These are phyloP conservation scores for Grosmannia clavigera DNA, from an alignment of 2,329 filamentous ascomycete species.

Conservation along the genomic window DNA sequence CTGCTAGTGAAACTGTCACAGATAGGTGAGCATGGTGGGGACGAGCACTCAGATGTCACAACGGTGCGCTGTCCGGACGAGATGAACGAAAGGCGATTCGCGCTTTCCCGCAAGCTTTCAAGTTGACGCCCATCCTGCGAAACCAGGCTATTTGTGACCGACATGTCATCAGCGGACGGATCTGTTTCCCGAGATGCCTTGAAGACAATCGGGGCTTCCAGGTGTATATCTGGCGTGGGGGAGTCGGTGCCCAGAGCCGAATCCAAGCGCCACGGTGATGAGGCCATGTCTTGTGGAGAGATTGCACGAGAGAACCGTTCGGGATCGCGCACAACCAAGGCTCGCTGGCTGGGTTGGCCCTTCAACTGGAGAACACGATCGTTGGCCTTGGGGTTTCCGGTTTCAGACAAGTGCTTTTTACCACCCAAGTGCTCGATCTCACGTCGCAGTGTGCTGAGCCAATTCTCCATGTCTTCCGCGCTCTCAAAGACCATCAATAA, in stretches of 20 bases:
- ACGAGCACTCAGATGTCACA: slow-evolving; percentile 46
- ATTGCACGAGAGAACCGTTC: slow-evolving; percentile 31
- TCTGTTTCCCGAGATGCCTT: slow-evolving; percentile 27
- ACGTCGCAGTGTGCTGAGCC: slow-evolving; percentile 55
- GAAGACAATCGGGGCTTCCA: slow-evolving; percentile 14
- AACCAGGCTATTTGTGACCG: slow-evolving; percentile 41
- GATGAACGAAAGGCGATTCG: slow-evolving; percentile 44
- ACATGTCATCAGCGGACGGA: slow-evolving; percentile 39
- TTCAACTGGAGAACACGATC: slow-evolving; percentile 21
- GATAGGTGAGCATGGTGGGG: slow-evolving; percentile 43
- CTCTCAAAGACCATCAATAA: slow-evolving; percentile 62
- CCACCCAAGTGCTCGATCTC: slow-evolving; percentile 62
- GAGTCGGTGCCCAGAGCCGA: slow-evolving; percentile 11
- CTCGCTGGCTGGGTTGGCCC: slow-evolving; percentile 31
- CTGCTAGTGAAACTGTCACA: slow-evolving; percentile 36
- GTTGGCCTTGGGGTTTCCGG: slow-evolving; percentile 36
- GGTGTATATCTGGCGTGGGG: slow-evolving; percentile 15
- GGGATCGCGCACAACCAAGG: slow-evolving; percentile 34
- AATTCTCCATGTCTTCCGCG: slow-evolving; percentile 63
- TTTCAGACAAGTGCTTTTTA: slow-evolving; percentile 49
- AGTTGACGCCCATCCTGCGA: slow-evolving; percentile 48
- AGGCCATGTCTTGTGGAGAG: slow-evolving; percentile 19
- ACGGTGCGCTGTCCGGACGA: slow-evolving; percentile 50
- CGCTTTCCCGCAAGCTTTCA: slow-evolving; percentile 43
- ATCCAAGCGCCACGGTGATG: slow-evolving; percentile 18